Evolutionary conservation across 768 basidiomycete species (phyloP).

Genomic region (Pleurotus giganteus): DNA sequence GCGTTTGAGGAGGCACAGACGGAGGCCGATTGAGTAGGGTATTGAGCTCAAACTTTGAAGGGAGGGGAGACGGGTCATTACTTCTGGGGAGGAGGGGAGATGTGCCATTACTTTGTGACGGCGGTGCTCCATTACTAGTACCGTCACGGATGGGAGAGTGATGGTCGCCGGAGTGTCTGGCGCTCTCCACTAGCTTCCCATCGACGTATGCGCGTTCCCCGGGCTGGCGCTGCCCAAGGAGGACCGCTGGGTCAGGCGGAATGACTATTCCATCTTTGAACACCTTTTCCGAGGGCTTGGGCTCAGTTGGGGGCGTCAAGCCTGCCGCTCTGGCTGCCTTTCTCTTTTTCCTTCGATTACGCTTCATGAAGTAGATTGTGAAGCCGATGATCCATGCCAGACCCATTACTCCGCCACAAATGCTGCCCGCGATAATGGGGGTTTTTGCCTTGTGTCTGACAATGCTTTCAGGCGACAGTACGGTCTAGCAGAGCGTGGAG

Average conservation of each 20-base stretch:
- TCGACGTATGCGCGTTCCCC: conserved; percentile 29
- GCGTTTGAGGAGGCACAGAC: background rate
- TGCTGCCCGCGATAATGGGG: conserved; percentile 58
- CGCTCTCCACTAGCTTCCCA: conserved; percentile 9
- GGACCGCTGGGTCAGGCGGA: conserved; percentile 66
- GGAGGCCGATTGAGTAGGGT: background rate
- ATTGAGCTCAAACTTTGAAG: too few relatives aligned
- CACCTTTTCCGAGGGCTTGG: conserved; percentile 1
- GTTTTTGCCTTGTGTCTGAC: conserved; percentile 52
- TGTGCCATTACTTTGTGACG: too few relatives aligned
- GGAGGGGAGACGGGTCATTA: too few relatives aligned
- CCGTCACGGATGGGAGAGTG: background rate
- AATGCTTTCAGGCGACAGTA: background rate
- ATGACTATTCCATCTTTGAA: conserved; percentile 47
- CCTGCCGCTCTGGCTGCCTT: conserved; percentile 44
- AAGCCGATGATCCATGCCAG: conserved; percentile 57
- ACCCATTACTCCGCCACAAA: conserved; percentile 51
- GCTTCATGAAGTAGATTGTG: conserved; percentile 54
- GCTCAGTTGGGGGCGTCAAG: background rate
- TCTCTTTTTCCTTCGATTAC: conserved; percentile 44
- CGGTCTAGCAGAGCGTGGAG: background rate
- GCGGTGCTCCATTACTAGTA: background rate
- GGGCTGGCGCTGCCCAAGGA: conserved; percentile 45
- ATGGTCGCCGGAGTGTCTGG: conserved; percentile 4
- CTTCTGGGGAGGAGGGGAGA: too few relatives aligned